Percentiles rank a stretch among this genome's conserved stretches.
Evolutionary conservation across 1,284 basidiomycete genomes (phyloP).

Genomic region (Puccinia brachypodii): DNA sequence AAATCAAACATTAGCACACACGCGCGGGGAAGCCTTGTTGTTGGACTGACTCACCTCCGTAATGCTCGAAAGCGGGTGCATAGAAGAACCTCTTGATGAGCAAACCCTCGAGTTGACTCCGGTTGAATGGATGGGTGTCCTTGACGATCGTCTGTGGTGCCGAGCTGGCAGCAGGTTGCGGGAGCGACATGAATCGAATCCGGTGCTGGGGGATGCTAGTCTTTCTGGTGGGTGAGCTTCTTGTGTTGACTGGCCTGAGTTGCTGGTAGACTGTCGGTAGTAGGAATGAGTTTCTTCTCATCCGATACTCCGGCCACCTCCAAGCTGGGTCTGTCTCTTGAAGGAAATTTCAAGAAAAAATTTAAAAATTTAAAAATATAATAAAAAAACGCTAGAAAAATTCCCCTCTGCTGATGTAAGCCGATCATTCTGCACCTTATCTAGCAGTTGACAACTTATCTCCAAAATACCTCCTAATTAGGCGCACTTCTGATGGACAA

Average conservation of each 20-base stretch:
- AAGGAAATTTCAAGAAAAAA: not conserved
- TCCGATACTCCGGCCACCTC: slow-evolving; percentile 1
- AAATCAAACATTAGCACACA: not conserved
- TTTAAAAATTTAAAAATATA: not conserved
- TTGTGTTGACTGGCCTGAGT: not conserved
- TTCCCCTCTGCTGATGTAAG: slow-evolving; percentile 14
- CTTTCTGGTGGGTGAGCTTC: not conserved
- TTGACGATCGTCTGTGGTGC: slow-evolving; percentile 6
- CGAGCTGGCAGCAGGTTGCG: slow-evolving; percentile 4
- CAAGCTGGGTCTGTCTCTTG: not conserved
- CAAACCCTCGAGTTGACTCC: slow-evolving; percentile 78
- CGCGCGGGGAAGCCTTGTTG: not conserved
- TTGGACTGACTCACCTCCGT: slow-evolving; percentile 69
- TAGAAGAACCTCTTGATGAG: slow-evolving; percentile 95
- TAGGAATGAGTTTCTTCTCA: slow-evolving; percentile 6
- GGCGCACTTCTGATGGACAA: too few species aligned
- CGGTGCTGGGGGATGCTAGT: not conserved
- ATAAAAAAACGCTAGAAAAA: not conserved
- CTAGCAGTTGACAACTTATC: too few species aligned
- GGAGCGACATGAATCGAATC: not conserved
- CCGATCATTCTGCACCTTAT: too few species aligned
- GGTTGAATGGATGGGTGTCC: slow-evolving; percentile 77
- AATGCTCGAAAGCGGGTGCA: slow-evolving; percentile 97
- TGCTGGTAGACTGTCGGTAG: not conserved
- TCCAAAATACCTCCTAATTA: too few species aligned